These are phyloP conservation scores for Dothistroma septosporum DNA, from an alignment of 2,329 filamentous ascomycete genomes.

Conservation along the genomic window DNA sequence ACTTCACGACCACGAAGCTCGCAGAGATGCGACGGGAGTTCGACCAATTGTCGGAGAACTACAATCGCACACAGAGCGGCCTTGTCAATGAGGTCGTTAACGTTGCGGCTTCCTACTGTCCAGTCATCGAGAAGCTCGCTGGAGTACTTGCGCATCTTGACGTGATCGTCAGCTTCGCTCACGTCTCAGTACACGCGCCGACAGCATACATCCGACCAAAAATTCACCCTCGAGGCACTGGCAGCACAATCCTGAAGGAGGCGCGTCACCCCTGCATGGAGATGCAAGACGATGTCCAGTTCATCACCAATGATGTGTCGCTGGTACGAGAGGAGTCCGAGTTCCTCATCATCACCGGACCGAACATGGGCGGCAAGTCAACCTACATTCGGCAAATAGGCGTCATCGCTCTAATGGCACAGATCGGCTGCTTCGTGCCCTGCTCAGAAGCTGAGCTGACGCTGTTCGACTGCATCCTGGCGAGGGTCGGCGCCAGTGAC, in stretches of 20 bases:
- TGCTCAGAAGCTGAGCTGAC: constrained; percentile 86
- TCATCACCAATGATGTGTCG: constrained; percentile 95
- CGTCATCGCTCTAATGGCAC: constrained; percentile 94
- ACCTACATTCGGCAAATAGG: constrained; percentile 98
- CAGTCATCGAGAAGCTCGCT: constrained; percentile 83
- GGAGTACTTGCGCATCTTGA: constrained; percentile 88
- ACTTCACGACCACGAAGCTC: constrained; percentile 84
- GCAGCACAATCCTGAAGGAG: constrained; percentile 84
- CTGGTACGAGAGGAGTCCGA: constrained; percentile 74
- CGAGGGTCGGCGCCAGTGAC: constrained; percentile 91
- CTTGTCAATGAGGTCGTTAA: constrained; percentile 88
- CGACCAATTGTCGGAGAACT: constrained; percentile 88
- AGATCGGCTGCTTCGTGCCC: constrained; percentile 93
- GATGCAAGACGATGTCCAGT: constrained; percentile 96
- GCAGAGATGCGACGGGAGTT: constrained; percentile 81
- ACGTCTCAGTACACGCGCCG: constrained; percentile 88
- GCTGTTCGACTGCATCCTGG: constrained; percentile 95
- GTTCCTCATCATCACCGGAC: constrained; percentile 94
- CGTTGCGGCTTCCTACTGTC: constrained; percentile 91
- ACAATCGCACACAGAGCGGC: constrained; percentile 88
- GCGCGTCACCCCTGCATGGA: constrained; percentile 97
- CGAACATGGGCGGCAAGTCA: constrained; percentile 98
- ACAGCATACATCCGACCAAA: constrained; percentile 86
- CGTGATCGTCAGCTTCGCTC: constrained; percentile 89
- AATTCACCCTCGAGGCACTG: constrained; percentile 82